Evolutionary conservation across 2,329 filamentous ascomycete species (phyloP).

Genomic region (Aotearoamyces nothofagi): DNA sequence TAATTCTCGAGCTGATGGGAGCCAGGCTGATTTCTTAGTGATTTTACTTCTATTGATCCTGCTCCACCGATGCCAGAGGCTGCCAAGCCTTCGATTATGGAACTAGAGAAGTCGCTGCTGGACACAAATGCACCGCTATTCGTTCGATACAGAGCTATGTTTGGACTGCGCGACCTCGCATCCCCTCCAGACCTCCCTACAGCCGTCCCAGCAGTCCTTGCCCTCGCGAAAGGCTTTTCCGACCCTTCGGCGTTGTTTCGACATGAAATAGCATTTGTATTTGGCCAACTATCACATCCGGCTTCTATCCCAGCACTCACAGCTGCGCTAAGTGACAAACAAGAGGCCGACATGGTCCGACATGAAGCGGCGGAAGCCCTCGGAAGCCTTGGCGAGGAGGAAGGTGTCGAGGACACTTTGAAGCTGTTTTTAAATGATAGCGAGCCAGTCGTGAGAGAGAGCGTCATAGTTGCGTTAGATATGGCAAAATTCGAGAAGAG

Average conservation of each 20-base stretch:
- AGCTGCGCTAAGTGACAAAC: slow-evolving; percentile 57
- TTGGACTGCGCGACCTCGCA: slow-evolving; percentile 84
- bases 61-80: slow-evolving; percentile 72
- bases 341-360: slow-evolving; percentile 90
- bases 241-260: slow-evolving; percentile 88
- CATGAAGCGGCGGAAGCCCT: slow-evolving; percentile 96
- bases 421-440: slow-evolving; percentile 76
- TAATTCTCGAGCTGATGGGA: slow-evolving; percentile 1
- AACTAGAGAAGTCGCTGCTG: slow-evolving; percentile 63
- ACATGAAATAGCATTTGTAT: slow-evolving; percentile 96
- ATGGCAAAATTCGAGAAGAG: slow-evolving; percentile 96
- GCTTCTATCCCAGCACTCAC: slow-evolving; percentile 89
- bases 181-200: slow-evolving; percentile 86
- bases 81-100: slow-evolving; percentile 48
- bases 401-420: slow-evolving; percentile 77
- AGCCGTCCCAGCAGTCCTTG: slow-evolving; percentile 71
- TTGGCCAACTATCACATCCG: slow-evolving; percentile 88
- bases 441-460: slow-evolving; percentile 87
- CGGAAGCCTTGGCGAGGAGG: slow-evolving; percentile 83
- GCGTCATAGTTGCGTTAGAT: slow-evolving; percentile 85
- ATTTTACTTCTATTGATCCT: slow-evolving; percentile 91
- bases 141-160: slow-evolving; percentile 94
- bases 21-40: slow-evolving; percentile 34
- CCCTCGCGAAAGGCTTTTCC: slow-evolving; percentile 70
- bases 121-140: slow-evolving; percentile 72